These are phyloP conservation scores for Leccinum boreale DNA, from an alignment of 768 basidiomycete species.

Conservation along the genomic window DNA sequence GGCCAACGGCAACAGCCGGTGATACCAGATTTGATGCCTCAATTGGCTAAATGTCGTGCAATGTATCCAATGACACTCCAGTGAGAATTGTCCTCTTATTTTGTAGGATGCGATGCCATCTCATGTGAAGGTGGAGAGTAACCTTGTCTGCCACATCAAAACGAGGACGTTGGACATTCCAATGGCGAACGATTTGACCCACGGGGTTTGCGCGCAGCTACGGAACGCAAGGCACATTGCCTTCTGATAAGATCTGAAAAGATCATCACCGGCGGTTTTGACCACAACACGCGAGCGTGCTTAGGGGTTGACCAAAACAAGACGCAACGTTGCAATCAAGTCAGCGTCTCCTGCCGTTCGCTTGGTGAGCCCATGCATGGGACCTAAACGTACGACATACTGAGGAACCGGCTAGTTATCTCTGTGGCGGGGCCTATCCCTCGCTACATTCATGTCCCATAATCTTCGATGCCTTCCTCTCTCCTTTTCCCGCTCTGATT, in stretches of 20 bases:
- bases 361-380: slow-evolving; percentile 5
- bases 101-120: neutral
- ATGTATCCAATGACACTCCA: slow-evolving; percentile 3
- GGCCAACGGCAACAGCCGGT: slow-evolving; percentile 2
- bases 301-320: slow-evolving; percentile 6
- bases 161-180: slow-evolving; percentile 14
- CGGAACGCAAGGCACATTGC: slow-evolving; percentile 15
- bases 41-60: slow-evolving; percentile 4
- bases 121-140: slow-evolving; percentile 2
- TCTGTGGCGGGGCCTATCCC: slow-evolving; percentile 33
- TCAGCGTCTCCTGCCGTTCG: slow-evolving; percentile 1
- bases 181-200: slow-evolving; percentile 11
- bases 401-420: slow-evolving; percentile 13
- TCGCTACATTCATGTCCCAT: slow-evolving; percentile 48
- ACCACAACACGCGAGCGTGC: slow-evolving; percentile 8
- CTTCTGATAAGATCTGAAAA: slow-evolving; percentile 15
- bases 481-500: slow-evolving; percentile 25
- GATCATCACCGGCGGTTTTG: slow-evolving; percentile 11
- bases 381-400: slow-evolving; percentile 6
- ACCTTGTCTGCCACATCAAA: slow-evolving; percentile 18
- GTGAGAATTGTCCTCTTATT: neutral
- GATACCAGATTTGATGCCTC: neutral
- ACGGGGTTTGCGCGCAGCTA: slow-evolving; percentile 10
- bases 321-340: neutral
- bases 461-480: slow-evolving; percentile 46